phyloP scores from a whole-genome alignment of 1,284 basidiomycete species.

The Ceratobasidium papillatum region DNA sequence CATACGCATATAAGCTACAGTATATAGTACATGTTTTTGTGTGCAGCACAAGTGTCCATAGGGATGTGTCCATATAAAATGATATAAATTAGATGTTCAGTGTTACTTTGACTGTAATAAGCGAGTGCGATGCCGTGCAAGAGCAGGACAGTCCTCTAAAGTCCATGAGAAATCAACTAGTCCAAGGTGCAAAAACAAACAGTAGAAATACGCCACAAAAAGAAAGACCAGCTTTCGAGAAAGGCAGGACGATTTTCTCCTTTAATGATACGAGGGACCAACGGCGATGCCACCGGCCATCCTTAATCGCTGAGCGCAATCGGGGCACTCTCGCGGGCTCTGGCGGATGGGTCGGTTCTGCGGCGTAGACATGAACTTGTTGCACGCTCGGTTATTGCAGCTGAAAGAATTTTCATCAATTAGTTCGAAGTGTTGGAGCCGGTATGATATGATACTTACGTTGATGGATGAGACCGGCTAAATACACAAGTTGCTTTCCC shows the following conservation, averaged over 20 bases:
- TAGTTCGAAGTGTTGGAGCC: not conserved
- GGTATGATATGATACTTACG: not conserved
- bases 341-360: constrained; percentile 36
- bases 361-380: constrained; percentile 32
- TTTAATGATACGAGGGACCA: constrained; percentile 20
- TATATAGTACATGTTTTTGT: constrained; percentile 16
- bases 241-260: not conserved
- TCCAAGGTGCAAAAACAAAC: constrained; percentile 7
- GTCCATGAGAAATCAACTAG: constrained; percentile 4
- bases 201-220: not conserved
- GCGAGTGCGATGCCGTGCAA: constrained; percentile 10
- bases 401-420: not conserved
- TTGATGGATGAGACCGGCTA: constrained; percentile 63
- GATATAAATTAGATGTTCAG: constrained; percentile 31
- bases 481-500: constrained; percentile 70
- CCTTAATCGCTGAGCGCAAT: constrained; percentile 25
- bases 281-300: constrained; percentile 26
- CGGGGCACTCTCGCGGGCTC: constrained; percentile 37
- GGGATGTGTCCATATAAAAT: constrained; percentile 36
- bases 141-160: constrained; percentile 32
- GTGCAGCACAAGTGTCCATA: constrained; percentile 25
- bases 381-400: constrained; percentile 16
- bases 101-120: not conserved
- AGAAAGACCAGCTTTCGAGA: constrained; percentile 37
- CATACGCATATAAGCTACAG: constrained; percentile 8